Conservation (phyloP, 1,284 basidiomycete genomes). For the Xerocomus minutiporus region DNA sequence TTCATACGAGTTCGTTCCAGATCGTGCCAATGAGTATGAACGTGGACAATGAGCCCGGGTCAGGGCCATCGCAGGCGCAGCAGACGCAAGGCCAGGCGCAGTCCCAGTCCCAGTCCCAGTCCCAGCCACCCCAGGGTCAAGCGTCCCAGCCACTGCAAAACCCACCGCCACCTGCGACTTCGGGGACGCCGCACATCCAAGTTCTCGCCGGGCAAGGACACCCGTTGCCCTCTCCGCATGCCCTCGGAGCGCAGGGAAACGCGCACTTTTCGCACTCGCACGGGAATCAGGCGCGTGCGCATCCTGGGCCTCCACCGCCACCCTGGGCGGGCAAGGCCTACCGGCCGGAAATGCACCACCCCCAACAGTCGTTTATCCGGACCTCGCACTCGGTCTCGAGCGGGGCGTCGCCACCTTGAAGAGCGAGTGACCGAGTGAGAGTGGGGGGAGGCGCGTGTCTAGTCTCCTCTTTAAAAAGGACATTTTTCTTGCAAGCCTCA, state of each 20-base stretch:
- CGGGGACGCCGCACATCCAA: constrained; percentile 22
- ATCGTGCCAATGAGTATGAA: constrained; percentile 30
- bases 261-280: constrained; percentile 13
- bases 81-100: constrained; percentile 16
- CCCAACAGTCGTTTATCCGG: constrained; percentile 54
- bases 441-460: background rate
- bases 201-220: constrained; percentile 14
- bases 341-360: constrained; percentile 44
- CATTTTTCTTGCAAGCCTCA: background rate
- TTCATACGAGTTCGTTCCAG: constrained; percentile 54
- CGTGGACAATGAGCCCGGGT: constrained; percentile 17
- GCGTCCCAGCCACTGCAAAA: constrained; percentile 11
- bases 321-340: constrained; percentile 45
- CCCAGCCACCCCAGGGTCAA: constrained; percentile 5
- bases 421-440: background rate
- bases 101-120: constrained; percentile 5
- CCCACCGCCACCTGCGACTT: background rate
- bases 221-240: constrained; percentile 11
- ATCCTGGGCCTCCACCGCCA: constrained; percentile 34
- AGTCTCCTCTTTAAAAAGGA: background rate
- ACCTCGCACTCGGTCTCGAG: constrained; percentile 45
- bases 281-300: constrained; percentile 9
- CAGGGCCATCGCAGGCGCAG: background rate
- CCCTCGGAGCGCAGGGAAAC: constrained; percentile 9
- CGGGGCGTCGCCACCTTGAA: constrained; percentile 39